These are phyloP conservation scores for Aspergillus homomorphus DNA, from an alignment of 495 filamentous ascomycete species.

Conservation along the genomic window DNA sequence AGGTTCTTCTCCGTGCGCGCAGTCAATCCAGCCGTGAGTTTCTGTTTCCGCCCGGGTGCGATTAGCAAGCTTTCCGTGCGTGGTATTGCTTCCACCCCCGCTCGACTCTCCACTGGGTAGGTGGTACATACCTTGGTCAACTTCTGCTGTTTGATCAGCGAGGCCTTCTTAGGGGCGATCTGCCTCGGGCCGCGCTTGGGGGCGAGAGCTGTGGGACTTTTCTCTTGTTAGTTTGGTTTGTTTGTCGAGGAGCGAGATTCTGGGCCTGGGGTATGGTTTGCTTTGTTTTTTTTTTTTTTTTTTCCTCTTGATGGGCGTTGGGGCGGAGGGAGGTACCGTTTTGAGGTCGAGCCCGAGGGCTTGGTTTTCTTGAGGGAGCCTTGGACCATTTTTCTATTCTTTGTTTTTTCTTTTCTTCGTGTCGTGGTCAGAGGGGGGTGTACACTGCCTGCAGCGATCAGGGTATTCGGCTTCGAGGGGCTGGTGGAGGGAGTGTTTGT, in stretches of 20 bases:
- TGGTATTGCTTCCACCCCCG: too few species aligned
- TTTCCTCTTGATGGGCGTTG: not conserved
- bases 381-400: slow-evolving; percentile 34
- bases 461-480: not conserved
- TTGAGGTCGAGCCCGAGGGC: slow-evolving; percentile 21
- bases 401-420: slow-evolving; percentile 7
- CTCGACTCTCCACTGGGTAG: too few species aligned
- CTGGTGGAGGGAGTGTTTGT: slow-evolving; percentile 1
- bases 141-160: slow-evolving; percentile 56
- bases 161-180: slow-evolving; percentile 67
- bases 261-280: not conserved
- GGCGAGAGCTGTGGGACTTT: slow-evolving; percentile 16
- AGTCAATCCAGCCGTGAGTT: slow-evolving; percentile 61
- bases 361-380: slow-evolving; percentile 39
- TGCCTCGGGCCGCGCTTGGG: slow-evolving; percentile 57
- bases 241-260: slow-evolving; percentile 1
- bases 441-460: slow-evolving; percentile 34
- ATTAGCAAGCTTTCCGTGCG: too few species aligned
- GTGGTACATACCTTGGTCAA: slow-evolving; percentile 55
- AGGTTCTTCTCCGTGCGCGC: slow-evolving; percentile 64
- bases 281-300: not conserved
- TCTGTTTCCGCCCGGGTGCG: slow-evolving; percentile 37
- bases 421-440: not conserved
- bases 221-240: not conserved
- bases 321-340: slow-evolving; percentile 29